Base-by-base conservation (phyloP, 2,329 filamentous ascomycete genomes). In the Tolypocladium ophioglossoides region DNA sequence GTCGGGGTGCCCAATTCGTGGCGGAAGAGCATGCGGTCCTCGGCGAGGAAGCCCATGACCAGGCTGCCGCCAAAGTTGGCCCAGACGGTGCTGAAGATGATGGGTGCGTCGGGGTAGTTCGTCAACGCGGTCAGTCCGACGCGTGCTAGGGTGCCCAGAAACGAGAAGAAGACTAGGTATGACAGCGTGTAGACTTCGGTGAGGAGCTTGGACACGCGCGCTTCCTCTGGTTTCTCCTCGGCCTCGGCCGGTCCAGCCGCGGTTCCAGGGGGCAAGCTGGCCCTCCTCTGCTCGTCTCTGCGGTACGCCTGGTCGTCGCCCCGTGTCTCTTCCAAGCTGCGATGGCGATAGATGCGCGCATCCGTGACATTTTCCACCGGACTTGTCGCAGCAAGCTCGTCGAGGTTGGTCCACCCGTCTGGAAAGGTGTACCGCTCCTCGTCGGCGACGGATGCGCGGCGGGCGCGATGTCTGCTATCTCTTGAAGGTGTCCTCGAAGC, bases 31-130 rank as follows among this genome's bases (percentile, higher is more conserved):
- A 79, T 84, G 57, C 82, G 77, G 64, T 96, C 89, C 70, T 96
- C 89, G 11, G 81, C 73, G 2, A 96, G 77, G 64, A 95, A 95
- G 2, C 94, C 92, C 82, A 97, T 87, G 55, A 95, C 61, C 0
- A 95, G 66, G 54, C 87, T 87, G 1, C 92, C 92, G 1, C 77
- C 82, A 49, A 96, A 85, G 64, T 97, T 96, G 56, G 91, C 85
- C 92, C 92, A 97, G 24, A 95, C 70, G 2, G 87, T 84, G 51
- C 83, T 79, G 54, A 89, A 91, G 6, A 82, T 74, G 24, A 94
- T 74, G 0, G 91, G 90, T 0, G 87, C 82, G 24, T 85, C 86
- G 1, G 87, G 84, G 66, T 95, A 96, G 54, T 78, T 82, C 0
- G 90, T 94, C 52, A 96, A 72, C 49, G 86, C 85, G 64, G 91